A percentile compares a stretch with the other conserved stretches of the same genome.
phyloP scores from a whole-genome alignment of 352 stramenopile genomes.

The Phytophthora pinifolia region DNA sequence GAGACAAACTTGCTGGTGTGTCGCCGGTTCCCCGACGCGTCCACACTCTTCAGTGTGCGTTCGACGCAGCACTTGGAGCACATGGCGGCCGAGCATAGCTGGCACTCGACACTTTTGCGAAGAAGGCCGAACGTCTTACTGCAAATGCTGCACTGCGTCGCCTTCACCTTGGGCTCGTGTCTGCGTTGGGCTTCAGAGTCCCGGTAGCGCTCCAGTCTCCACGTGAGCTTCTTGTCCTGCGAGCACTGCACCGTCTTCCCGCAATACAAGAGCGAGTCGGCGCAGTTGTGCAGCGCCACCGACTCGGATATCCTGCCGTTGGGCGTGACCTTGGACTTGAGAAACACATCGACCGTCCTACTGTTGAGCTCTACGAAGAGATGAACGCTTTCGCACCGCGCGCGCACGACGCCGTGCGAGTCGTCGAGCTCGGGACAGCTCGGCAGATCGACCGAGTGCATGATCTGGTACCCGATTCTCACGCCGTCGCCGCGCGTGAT shows the following conservation, averaged over 20 bases:
- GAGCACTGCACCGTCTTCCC: conserved; percentile 46
- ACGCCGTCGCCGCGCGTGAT: conserved; percentile 54
- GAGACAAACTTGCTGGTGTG: conserved; percentile 38
- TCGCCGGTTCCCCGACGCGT: conserved; percentile 29
- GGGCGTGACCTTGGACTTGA: conserved; percentile 33
- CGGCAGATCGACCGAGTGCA: conserved; percentile 58
- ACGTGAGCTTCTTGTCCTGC: conserved; percentile 58
- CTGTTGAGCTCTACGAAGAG: conserved; percentile 38
- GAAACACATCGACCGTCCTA: conserved; percentile 41
- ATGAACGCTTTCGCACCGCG: conserved; percentile 41
- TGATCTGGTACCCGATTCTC: conserved; percentile 62
- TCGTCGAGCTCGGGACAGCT: conserved; percentile 36
- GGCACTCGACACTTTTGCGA: conserved; percentile 37
- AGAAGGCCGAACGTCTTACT: conserved; percentile 40
- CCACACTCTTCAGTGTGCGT: conserved; percentile 40
- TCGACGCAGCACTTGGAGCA: conserved; percentile 50
- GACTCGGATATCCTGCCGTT: conserved; percentile 35
- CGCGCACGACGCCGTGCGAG: conserved; percentile 36
- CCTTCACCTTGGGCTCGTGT: conserved; percentile 20
- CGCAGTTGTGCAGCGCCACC: conserved; percentile 30
- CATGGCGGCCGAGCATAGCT: conserved; percentile 46
- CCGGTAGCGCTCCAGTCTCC: conserved; percentile 33
- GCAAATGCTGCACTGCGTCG: conserved; percentile 44
- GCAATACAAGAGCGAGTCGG: conserved; percentile 41
- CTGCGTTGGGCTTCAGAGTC: conserved; percentile 21